A percentile compares a stretch with the other conserved stretches of the same genome.
Conservation (phyloP, 1,139 yeast species). For the Suhomyces chickasaworum region DNA sequence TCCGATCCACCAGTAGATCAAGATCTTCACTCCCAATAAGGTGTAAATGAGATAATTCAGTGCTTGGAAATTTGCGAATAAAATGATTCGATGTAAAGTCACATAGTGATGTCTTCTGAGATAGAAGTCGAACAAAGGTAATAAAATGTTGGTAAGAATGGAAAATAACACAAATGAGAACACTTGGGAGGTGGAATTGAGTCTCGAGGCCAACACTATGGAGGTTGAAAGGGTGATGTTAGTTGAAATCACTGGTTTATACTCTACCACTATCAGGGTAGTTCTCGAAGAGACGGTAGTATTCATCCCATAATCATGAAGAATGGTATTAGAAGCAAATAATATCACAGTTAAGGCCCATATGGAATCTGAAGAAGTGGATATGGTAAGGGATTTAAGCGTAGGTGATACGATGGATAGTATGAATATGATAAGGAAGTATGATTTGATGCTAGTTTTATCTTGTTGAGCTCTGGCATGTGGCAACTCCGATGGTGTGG, state of each 20-base stretch:
- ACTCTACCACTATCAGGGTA: conserved; percentile 19
- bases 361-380: conserved; percentile 91
- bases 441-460: conserved; percentile 52
- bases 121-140: conserved; percentile 70
- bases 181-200: conserved; percentile 71
- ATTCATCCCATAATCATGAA: conserved; percentile 65
- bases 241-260: conserved; percentile 71
- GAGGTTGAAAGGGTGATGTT: conserved; percentile 85
- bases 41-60: conserved; percentile 27
- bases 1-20: conserved; percentile 51
- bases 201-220: conserved; percentile 84
- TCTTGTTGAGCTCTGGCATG: conserved; percentile 14
- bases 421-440: conserved; percentile 66
- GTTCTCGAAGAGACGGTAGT: conserved; percentile 19
- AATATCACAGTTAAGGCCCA: conserved; percentile 90
- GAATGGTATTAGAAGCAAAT: conserved; percentile 63
- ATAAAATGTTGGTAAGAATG: conserved; percentile 68
- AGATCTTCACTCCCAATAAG: conserved; percentile 43
- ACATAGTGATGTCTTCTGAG: conserved; percentile 41
- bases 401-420: conserved; percentile 85
- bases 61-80: conserved; percentile 24
- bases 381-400: conserved; percentile 79
- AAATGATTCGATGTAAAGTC: conserved; percentile 36
- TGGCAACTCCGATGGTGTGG: conserved; percentile 15
- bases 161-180: conserved; percentile 79